Evolutionary conservation across 306 rosid genomes (phyloP).

Genomic region (Quillaja saponaria): DNA sequence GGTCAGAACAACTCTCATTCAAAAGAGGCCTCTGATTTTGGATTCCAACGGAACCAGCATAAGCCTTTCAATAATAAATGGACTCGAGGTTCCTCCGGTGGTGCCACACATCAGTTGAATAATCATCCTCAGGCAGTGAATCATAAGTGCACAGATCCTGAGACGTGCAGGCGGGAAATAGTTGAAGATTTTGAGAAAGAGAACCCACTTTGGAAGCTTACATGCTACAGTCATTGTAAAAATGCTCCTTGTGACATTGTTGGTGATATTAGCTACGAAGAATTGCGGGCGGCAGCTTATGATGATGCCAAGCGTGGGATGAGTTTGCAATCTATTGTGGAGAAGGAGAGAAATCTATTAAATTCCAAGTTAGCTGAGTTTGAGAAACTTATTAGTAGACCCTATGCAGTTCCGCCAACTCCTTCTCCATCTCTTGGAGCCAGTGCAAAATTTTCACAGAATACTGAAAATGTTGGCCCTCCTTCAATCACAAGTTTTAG

Average conservation of each 20-base stretch:
- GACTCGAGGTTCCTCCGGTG: conserved; percentile 55
- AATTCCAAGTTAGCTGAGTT: conserved; percentile 73
- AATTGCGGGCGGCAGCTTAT: conserved; percentile 79
- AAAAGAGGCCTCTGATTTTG: conserved; percentile 36
- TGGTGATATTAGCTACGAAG: conserved; percentile 91
- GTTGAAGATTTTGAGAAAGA: conserved; percentile 72
- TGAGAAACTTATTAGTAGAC: conserved; percentile 63
- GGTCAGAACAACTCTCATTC: conserved; percentile 47
- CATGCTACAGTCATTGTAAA: conserved; percentile 79
- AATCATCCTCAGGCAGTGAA: conserved; percentile 44
- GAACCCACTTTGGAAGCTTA: conserved; percentile 86
- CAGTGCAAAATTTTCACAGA: conserved; percentile 42
- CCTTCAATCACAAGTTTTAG: conserved; percentile 80
- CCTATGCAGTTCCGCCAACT: conserved; percentile 36
- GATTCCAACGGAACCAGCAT: conserved; percentile 45
- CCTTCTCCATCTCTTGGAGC: conserved; percentile 43
- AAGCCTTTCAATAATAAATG: conserved; percentile 87
- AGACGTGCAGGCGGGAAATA: conserved; percentile 68
- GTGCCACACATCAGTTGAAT: conserved; percentile 46
- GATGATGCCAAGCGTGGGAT: conserved; percentile 77
- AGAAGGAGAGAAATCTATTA: conserved; percentile 76
- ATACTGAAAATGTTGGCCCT: conserved; percentile 53
- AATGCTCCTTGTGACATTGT: conserved; percentile 74
- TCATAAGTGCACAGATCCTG: conserved; percentile 89
- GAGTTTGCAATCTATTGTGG: conserved; percentile 74